Conservation (phyloP, 192 early-diverging fungal genomes). For the Umbelopsis sp. region DNA sequence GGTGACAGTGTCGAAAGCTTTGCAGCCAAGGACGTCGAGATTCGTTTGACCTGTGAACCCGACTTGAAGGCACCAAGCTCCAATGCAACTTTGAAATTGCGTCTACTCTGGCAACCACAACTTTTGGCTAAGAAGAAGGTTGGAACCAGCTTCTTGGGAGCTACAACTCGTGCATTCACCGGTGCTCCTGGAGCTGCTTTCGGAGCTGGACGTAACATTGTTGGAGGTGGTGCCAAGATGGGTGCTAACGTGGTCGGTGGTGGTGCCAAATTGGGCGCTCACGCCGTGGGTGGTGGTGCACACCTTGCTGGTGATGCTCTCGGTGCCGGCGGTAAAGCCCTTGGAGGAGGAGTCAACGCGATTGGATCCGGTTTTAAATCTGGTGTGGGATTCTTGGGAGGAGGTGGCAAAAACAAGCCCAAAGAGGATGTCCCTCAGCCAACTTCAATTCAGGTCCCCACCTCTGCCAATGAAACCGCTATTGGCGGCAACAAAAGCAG, state of each 20-base stretch:
- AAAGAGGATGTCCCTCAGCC: not conserved
- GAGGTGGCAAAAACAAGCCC: not conserved
- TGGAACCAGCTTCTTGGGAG: constrained; percentile 30
- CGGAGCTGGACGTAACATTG: constrained; percentile 55
- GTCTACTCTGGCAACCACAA: constrained; percentile 63
- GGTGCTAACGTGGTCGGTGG: constrained; percentile 51
- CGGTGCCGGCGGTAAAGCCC: constrained; percentile 40
- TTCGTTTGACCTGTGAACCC: constrained; percentile 1
- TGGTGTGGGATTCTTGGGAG: constrained; percentile 2
- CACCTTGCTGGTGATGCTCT: constrained; percentile 37
- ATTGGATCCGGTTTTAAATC: constrained; percentile 37
- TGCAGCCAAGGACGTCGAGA: constrained; percentile 24
- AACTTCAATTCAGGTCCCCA: not conserved
- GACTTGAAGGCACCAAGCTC: constrained; percentile 29
- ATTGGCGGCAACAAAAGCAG: not conserved
- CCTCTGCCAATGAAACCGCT: not conserved
- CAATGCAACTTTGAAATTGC: constrained; percentile 47
- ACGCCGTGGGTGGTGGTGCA: constrained; percentile 43
- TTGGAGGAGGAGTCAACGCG: constrained; percentile 32
- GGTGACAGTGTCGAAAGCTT: constrained; percentile 35
- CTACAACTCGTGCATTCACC: constrained; percentile 52
- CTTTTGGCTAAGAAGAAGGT: constrained; percentile 41
- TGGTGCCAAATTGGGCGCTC: constrained; percentile 29
- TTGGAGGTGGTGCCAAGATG: constrained; percentile 63
- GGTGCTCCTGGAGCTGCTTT: constrained; percentile 57